Evolutionary conservation across 2,329 filamentous ascomycete genomes (phyloP), one percentile per base, ranked within the genome.

Genomic region (Xylariales sp.): DNA sequence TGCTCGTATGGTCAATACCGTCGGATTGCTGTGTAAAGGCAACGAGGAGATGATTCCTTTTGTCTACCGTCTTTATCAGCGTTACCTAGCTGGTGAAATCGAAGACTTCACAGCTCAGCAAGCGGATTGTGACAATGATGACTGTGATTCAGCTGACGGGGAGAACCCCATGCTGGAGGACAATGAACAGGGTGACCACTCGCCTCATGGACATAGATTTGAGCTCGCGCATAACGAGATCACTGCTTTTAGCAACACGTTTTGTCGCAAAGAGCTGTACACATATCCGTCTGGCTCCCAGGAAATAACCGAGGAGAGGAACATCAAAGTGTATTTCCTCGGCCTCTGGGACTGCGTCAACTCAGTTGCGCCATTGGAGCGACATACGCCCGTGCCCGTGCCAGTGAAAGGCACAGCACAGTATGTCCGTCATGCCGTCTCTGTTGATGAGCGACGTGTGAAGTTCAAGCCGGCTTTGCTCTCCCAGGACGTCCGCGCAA

Each of bases 341-440:
- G 85, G 85, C 1, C 79, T 87, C 49, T 87, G 84, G 78, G 85
- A 87, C 71, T 85, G 82, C 66, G 85, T 87, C 49, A 85, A 84
- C 72, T 84, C 82, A 3, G 84, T 87, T 7, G 79, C 81, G 6
- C 78, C 82, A 14, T 67, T 83, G 32, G 81, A 82, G 65, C 57
- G 70, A 10, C 81, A 77, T 62, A 76, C 79, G 30, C 79, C 76
- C n/a, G 74, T 79, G 32, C 82, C 81, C 4, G 77, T 80, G 1
- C 76, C 79, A 0, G 79, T 81, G 0, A 73, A 72, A 32, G 78
- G 83, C 2, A 82, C 83, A 2, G 84, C 84, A 1, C 71, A 77
- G 5, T 81, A 81, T 57, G 81, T 87, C 34, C 81, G 85, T 1
- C 85, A 87, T 62, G 85, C 85, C 1, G 83, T 87, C 2, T 81